Evolutionary conservation across 176 grass and related monocot species (phyloP), one percentile per base, ranked within the genome.

Genomic region (Carex littledalei): DNA sequence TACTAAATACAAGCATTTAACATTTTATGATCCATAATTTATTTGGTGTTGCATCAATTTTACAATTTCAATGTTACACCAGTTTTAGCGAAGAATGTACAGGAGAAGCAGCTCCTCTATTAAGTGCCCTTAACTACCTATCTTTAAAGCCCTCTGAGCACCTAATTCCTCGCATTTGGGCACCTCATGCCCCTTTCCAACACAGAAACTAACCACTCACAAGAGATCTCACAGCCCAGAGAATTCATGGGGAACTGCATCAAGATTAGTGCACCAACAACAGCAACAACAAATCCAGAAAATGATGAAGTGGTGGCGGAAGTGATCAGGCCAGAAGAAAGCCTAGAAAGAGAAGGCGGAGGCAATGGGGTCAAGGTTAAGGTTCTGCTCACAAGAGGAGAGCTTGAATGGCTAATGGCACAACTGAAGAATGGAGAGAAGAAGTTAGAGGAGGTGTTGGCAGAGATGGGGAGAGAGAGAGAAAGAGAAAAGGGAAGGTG

Each of bases 341-440:
- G 47, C 37, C 2, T 56, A 50, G 1, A 85, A 16, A 20, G 75
- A 57, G 16, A 13, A 34, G 17, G 59, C 1, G 5, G 45, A 6
- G 10, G n/a, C 10, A 16, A 45, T 52, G 20, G 90, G 26, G 74
- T 84, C 71, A 94, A 94, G 86, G 86, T 94, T 63, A 94, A 94
- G 86, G 32, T 94, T 41, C 86, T 94, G 22, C 90, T 94, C n/a
- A 90, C 88, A 54, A 67, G 92, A 2, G 81, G 62, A 7, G 92
- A 94, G 92, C 90, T 94, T 15, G 88, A 92, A 83, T 92, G 92
- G 86, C 92, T 94, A 78, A 92, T 92, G 92, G 81, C 88, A 67
- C 87, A 90, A 84, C 88, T 94, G 87, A 94, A 92, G 76, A 84
- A 39, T 83, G 92, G 92, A 84, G 90, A 94, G 16, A 85, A 82